Base-by-base conservation (phyloP, 2,329 filamentous ascomycete genomes). In the Nemania diffusa region DNA sequence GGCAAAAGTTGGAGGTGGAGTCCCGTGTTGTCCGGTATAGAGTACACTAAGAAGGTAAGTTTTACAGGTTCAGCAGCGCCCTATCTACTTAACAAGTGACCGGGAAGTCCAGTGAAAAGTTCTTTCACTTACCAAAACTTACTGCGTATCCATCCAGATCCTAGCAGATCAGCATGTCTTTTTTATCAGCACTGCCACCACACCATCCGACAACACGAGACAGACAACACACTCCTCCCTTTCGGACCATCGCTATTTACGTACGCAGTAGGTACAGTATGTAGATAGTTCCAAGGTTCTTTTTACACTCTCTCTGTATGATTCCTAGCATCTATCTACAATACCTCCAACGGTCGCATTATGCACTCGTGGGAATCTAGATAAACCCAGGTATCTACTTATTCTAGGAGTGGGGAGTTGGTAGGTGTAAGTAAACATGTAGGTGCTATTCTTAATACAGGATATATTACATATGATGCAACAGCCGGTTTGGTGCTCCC, bases 131-230 rank as follows among this genome's bases (percentile, higher is more conserved):
- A 40, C 50, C n/a, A 17, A 15, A 20, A 44, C 40, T 13, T 32
- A 3, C 26, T 9, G 56, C 29, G 37, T 27, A 50, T 57, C 61
- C 40, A 55, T 52, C 50, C 56, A 46, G 27, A 57, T 59, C 29
- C 34, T 11, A 37, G 52, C 17, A 50, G 53, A 26, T 40, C 13
- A 64, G 32, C 52, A 55, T 46, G 61, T 67, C 52, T 11, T 70
- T 68, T 66, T 64, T 56, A 50, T 55, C 65, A 52, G 64, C 64
- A 67, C 67, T 70, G 68, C 68, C 65, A 68, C 68, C 65, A 68
- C 68, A 68, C 64, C 61, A 62, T 53, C 32, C 13, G 27, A 61
- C 46, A 66, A 70, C 58, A 70, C 68, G 68, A 70, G 68, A 58
- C 57, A 57, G 27, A 46, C 57, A 58, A n/a, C 37, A 52, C 42